These are phyloP conservation scores for Zygoascus ofunaensis DNA, from an alignment of 805 yeast species.

Conservation along the genomic window DNA sequence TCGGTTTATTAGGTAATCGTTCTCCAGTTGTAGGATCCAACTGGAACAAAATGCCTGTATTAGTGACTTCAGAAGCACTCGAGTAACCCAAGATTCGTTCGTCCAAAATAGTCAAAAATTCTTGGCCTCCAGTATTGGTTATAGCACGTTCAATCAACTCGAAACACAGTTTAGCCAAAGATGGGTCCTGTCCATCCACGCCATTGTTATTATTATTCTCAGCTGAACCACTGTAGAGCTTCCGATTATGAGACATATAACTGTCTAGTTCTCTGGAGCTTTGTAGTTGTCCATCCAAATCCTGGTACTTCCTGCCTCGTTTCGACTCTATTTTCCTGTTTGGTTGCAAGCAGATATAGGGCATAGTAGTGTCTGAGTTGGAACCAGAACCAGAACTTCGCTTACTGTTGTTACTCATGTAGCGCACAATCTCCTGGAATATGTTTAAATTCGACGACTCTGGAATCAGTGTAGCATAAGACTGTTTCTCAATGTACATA, in stretches of 20 bases:
- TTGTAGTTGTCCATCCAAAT: no score
- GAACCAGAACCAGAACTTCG: no score
- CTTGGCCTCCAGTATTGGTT: slow-evolving; percentile 7
- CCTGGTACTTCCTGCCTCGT: neutral
- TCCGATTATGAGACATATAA: no score
- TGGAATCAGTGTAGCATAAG: no score
- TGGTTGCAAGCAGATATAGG: neutral
- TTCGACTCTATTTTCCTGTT: neutral
- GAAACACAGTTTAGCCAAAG: neutral
- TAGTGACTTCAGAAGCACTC: neutral
- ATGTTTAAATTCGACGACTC: no score
- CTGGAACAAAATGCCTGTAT: neutral
- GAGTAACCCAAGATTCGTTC: neutral
- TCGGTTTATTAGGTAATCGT: neutral
- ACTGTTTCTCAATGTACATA: no score
- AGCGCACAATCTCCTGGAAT: no score
- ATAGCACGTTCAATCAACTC: slow-evolving; percentile 1
- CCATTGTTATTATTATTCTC: neutral
- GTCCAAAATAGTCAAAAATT: slow-evolving; percentile 9
- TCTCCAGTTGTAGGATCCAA: neutral
- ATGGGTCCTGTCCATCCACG: neutral
- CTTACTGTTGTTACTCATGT: no score
- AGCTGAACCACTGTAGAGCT: no score
- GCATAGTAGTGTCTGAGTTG: neutral
- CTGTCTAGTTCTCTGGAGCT: no score